Evolutionary conservation across 2,329 filamentous ascomycete species (phyloP).

Genomic region (Nannizzia gypsea): DNA sequence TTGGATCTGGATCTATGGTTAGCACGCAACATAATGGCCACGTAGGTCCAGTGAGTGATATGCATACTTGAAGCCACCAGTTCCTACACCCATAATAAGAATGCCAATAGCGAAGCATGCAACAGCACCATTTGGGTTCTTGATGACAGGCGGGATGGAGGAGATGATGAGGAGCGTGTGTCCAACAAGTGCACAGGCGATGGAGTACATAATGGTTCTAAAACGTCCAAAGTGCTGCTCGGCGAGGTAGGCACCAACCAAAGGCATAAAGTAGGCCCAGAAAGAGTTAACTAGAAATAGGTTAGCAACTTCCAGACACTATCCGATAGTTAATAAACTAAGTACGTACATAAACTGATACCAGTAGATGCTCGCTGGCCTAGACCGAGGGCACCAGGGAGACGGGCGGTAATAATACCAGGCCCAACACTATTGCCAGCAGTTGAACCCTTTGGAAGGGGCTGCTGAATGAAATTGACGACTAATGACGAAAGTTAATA

Average conservation of each 20-base stretch:
- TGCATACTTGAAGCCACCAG: slow-evolving; percentile 59
- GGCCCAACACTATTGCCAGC: slow-evolving; percentile 40
- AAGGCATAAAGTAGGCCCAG: slow-evolving; percentile 50
- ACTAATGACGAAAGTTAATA: slow-evolving; percentile 18
- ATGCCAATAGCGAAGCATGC: slow-evolving; percentile 53
- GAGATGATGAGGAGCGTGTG: slow-evolving; percentile 56
- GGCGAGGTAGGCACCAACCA: slow-evolving; percentile 49
- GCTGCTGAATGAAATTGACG: slow-evolving; percentile 52
- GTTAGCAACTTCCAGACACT: neutral
- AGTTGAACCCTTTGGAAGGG: slow-evolving; percentile 42
- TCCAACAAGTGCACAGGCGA: slow-evolving; percentile 50
- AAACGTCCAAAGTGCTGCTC: slow-evolving; percentile 60
- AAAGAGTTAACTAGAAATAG: slow-evolving; percentile 42
- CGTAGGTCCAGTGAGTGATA: neutral
- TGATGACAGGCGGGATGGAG: slow-evolving; percentile 52
- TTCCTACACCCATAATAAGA: slow-evolving; percentile 60
- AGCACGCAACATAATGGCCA: too few species aligned
- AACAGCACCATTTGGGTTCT: slow-evolving; percentile 46
- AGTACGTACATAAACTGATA: slow-evolving; percentile 34
- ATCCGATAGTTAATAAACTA: neutral
- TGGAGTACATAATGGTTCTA: slow-evolving; percentile 57
- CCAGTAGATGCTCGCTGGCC: slow-evolving; percentile 46
- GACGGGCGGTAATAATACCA: slow-evolving; percentile 25
- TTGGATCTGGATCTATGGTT: slow-evolving; percentile 39
- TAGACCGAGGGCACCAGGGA: slow-evolving; percentile 47